Conservation (phyloP, 495 filamentous ascomycete species). For the Hypoxylon rickii region DNA sequence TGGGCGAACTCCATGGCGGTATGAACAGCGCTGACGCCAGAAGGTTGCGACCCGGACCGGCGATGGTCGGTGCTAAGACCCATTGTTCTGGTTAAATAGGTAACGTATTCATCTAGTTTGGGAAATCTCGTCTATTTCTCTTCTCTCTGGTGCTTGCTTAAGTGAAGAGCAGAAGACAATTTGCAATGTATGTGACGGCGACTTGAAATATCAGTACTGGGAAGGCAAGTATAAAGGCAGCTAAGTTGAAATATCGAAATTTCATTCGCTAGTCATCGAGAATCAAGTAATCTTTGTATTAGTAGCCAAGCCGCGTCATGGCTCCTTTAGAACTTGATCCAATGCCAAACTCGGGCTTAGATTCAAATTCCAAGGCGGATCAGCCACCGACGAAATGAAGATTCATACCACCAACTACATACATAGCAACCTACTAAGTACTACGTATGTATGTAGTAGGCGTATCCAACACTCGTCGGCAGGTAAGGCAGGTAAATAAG, state of each 20-base stretch:
- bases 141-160: no score
- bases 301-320: slow-evolving; percentile 27
- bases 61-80: slow-evolving; percentile 9
- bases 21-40: slow-evolving; percentile 15
- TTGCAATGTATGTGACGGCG: no score
- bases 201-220: no score
- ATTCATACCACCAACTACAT: no score
- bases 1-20: slow-evolving; percentile 48
- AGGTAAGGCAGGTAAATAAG: no score
- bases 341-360: slow-evolving; percentile 8
- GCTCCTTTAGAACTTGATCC: slow-evolving; percentile 2
- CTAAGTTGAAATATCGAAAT: no score
- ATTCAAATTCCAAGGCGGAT: slow-evolving; percentile 14
- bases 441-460: background rate
- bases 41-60: slow-evolving; percentile 7
- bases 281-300: slow-evolving; percentile 4
- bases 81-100: slow-evolving; percentile 12
- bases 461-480: no score
- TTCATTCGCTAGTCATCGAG: no score
- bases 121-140: no score
- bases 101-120: slow-evolving; percentile 12
- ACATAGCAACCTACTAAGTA: slow-evolving; percentile 3
- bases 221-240: no score
- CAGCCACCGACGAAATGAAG: slow-evolving; percentile 29
- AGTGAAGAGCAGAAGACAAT: no score